These are phyloP conservation scores for Zizania palustris DNA, from an alignment of 202 grass and related monocot species.

Conservation along the genomic window DNA sequence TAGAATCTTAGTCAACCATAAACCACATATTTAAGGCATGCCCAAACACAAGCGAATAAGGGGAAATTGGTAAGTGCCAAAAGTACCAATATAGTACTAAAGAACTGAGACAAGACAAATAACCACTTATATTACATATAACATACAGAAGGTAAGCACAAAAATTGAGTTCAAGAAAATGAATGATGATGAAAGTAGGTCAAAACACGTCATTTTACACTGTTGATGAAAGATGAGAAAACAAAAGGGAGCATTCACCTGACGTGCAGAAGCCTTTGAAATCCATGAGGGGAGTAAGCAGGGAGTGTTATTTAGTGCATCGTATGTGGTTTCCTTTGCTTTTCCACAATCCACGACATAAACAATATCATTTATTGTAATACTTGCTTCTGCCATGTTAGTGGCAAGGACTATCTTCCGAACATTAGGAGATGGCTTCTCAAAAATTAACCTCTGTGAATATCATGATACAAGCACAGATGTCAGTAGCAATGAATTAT, in stretches of 20 bases:
- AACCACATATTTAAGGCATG: constrained; percentile 6
- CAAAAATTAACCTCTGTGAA: constrained; percentile 89
- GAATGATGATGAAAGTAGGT: background rate
- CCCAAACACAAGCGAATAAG: constrained; percentile 5
- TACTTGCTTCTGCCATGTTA: constrained; percentile 99
- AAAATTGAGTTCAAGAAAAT: background rate
- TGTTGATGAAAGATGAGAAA: constrained; percentile 23
- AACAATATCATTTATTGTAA: constrained; percentile 98
- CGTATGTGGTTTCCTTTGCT: constrained; percentile 98
- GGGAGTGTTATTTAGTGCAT: constrained; percentile 98
- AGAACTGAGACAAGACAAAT: constrained; percentile 17
- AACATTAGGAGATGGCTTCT: constrained; percentile 82
- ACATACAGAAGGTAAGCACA: constrained; percentile 27
- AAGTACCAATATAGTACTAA: constrained; percentile 7
- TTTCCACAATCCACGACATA: constrained; percentile 97
- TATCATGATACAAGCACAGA: constrained; percentile 38
- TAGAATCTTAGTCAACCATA: background rate
- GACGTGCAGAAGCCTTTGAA: constrained; percentile 91
- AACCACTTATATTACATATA: constrained; percentile 18
- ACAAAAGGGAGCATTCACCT: constrained; percentile 58
- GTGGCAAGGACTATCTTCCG: constrained; percentile 95
- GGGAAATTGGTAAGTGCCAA: background rate
- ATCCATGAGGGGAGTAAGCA: constrained; percentile 99
- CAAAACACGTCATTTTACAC: constrained; percentile 10
- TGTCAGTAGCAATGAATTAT: constrained; percentile 32